Conservation (phyloP, 2,329 filamentous ascomycete genomes). For the Fusarium chuoi region DNA sequence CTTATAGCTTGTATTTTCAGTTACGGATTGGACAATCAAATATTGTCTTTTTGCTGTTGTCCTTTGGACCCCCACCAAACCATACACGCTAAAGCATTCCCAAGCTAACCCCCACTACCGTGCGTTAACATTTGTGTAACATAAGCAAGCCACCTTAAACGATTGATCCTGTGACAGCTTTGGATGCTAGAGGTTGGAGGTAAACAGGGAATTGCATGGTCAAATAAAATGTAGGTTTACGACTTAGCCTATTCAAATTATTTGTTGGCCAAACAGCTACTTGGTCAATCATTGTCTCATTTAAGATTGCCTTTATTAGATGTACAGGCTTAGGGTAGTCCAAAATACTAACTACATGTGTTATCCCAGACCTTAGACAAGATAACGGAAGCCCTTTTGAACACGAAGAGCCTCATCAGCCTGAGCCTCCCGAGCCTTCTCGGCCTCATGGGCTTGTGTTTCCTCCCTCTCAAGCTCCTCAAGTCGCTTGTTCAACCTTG, state of each 20-base stretch:
- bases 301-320: background rate
- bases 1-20: background rate
- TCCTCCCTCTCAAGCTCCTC: conserved; percentile 50
- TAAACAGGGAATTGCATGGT: no score
- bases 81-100: background rate
- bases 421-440: conserved; percentile 51
- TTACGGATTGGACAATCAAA: background rate
- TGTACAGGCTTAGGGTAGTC: background rate
- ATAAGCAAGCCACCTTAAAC: background rate
- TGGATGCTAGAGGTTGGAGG: background rate
- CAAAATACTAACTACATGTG: background rate
- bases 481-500: conserved; percentile 58
- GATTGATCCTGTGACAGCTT: background rate
- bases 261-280: accelerated
- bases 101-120: background rate
- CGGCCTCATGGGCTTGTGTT: conserved; percentile 36
- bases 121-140: background rate
- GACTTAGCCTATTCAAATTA: accelerated
- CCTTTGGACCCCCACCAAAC: background rate
- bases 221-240: no score
- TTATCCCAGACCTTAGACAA: conserved; percentile 48
- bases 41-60: no score
- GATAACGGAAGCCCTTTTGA: conserved; percentile 59
- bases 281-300: background rate
- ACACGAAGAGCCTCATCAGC: conserved; percentile 57